A percentile compares a stretch with the other conserved stretches of the same genome.
Evolutionary conservation across 2,329 filamentous ascomycete species (phyloP).

Genomic region (Macroventuria anomochaeta): DNA sequence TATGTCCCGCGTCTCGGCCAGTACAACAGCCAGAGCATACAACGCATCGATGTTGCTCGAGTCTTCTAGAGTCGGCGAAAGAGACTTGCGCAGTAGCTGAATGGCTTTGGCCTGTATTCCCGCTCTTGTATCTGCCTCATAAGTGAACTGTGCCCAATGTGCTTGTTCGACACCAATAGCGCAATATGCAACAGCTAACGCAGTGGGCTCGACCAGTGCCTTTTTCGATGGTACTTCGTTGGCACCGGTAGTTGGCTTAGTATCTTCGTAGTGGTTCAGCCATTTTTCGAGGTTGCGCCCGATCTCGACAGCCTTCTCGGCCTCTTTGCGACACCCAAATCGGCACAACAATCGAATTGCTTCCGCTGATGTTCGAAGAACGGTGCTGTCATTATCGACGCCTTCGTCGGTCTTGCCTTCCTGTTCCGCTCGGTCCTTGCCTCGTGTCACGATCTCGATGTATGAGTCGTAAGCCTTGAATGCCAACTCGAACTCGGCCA

Average conservation of each 20-base stretch:
- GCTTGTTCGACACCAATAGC: slow-evolving; percentile 86
- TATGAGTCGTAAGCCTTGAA: slow-evolving; percentile 93
- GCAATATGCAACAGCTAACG: slow-evolving; percentile 73
- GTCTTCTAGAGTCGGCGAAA: slow-evolving; percentile 70
- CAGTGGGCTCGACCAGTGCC: slow-evolving; percentile 61
- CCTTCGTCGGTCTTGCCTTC: slow-evolving; percentile 69
- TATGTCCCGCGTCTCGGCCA: slow-evolving; percentile 85
- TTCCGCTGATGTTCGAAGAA: slow-evolving; percentile 79
- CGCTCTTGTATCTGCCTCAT: slow-evolving; percentile 72
- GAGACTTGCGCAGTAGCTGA: slow-evolving; percentile 73
- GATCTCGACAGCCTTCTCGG: slow-evolving; percentile 78
- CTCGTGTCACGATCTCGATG: slow-evolving; percentile 82
- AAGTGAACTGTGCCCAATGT: slow-evolving; percentile 84
- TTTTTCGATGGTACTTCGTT: slow-evolving; percentile 44
- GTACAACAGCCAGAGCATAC: slow-evolving; percentile 81
- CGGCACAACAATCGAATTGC: slow-evolving; percentile 82
- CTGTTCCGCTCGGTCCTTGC: slow-evolving; percentile 83
- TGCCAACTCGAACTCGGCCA: slow-evolving; percentile 91
- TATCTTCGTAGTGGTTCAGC: slow-evolving; percentile 63
- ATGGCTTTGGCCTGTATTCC: slow-evolving; percentile 81
- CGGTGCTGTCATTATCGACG: slow-evolving; percentile 78
- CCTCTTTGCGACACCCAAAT: slow-evolving; percentile 76
- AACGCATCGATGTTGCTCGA: slow-evolving; percentile 75
- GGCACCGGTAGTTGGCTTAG: slow-evolving; percentile 32
- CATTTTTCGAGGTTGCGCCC: slow-evolving; percentile 75